A percentile compares a stretch with the other conserved stretches of the same genome.
Evolutionary conservation across 2,329 filamentous ascomycete genomes (phyloP).

Genomic region (Elsinoe ampelina): DNA sequence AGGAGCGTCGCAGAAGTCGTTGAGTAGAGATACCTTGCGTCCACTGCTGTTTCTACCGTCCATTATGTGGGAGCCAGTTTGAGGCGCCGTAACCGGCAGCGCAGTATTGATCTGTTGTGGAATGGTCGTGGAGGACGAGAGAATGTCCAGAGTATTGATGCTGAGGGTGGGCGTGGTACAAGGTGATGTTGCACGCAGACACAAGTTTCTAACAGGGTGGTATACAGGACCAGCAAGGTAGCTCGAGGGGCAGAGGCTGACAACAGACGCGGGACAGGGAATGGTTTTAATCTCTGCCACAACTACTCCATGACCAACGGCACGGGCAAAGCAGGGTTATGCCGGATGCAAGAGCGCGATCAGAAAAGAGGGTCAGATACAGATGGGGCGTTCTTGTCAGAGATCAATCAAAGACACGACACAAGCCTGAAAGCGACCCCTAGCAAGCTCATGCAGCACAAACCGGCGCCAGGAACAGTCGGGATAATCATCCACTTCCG

Average conservation of each 20-base stretch:
- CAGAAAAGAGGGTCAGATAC: conserved; percentile 12
- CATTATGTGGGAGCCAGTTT: conserved; percentile 33
- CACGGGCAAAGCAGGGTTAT: conserved; percentile 8
- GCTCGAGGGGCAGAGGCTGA: background rate
- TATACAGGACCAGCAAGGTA: conserved; percentile 6
- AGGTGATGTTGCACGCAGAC: background rate
- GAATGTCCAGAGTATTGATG: background rate
- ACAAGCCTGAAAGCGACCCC: background rate
- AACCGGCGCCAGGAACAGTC: background rate
- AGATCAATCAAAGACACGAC: background rate
- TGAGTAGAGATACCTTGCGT: conserved; percentile 42
- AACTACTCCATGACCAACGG: conserved; percentile 1
- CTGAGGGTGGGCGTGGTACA: background rate
- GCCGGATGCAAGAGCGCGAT: conserved; percentile 4
- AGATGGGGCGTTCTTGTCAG: conserved; percentile 11
- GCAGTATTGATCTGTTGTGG: background rate
- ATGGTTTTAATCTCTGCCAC: conserved; percentile 1
- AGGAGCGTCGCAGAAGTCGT: conserved; percentile 30
- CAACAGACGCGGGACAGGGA: conserved; percentile 8
- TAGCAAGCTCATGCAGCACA: background rate
- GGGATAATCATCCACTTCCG: background rate
- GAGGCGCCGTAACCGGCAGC: conserved; percentile 12
- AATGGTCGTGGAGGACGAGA: background rate
- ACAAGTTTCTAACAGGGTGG: background rate
- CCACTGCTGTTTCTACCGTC: conserved; percentile 44